Conservation (phyloP, 805 yeast genomes). For the Starmera dryadoides region DNA sequence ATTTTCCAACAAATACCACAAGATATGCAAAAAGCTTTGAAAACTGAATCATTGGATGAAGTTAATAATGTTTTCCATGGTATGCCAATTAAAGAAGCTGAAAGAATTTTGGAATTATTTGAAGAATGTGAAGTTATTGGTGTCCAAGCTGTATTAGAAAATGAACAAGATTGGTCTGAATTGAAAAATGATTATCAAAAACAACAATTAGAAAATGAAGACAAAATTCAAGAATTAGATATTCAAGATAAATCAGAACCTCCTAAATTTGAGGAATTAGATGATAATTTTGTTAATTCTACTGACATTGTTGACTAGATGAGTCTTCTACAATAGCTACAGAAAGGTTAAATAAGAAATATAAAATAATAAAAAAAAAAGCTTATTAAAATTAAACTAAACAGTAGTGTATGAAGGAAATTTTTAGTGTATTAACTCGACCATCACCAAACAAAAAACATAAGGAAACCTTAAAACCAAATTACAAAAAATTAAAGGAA, state of each 20-base stretch:
- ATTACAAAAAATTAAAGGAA: no score
- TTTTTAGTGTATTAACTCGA: no score
- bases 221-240: conserved; percentile 11
- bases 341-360: no score
- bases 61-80: conserved; percentile 78
- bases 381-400: not conserved
- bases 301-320: conserved; percentile 35
- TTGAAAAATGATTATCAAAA: conserved; percentile 37
- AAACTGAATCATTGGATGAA: conserved; percentile 61
- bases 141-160: conserved; percentile 67
- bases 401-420: not conserved
- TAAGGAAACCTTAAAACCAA: no score
- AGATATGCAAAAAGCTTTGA: conserved; percentile 69
- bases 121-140: conserved; percentile 81
- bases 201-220: conserved; percentile 4
- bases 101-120: conserved; percentile 61
- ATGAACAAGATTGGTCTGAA: conserved; percentile 61
- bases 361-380: not conserved
- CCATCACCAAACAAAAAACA: no score
- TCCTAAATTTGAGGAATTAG: conserved; percentile 6
- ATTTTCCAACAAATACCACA: conserved; percentile 51
- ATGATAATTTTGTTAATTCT: conserved; percentile 16
- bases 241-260: conserved; percentile 11
- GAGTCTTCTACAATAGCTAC: no score
- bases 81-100: conserved; percentile 74